A percentile compares a stretch with the other conserved stretches of the same genome.
phyloP scores from a whole-genome alignment of 164 flowering plant species.

The Berberis vulgaris region DNA sequence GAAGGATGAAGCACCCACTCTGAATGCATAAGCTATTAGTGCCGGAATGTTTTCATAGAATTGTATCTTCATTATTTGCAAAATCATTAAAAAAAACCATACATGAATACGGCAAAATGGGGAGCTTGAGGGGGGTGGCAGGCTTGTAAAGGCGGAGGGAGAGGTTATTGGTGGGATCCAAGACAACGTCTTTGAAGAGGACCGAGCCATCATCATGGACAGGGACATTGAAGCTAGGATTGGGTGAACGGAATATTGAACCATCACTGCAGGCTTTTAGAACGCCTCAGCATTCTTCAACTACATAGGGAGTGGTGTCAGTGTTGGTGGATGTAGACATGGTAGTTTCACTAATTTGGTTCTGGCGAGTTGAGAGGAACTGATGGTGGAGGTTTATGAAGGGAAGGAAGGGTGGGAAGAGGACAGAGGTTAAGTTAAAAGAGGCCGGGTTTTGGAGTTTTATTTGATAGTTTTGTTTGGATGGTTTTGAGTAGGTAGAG shows the following conservation, averaged over 20 bases:
- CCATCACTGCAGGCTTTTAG: slow-evolving; percentile 64
- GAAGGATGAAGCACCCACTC: too few relatives aligned
- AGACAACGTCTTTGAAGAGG: slow-evolving; percentile 52
- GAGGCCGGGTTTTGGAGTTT: too few relatives aligned
- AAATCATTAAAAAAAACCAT: too few relatives aligned
- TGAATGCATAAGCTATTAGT: too few relatives aligned
- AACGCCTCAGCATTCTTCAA: slow-evolving; percentile 64
- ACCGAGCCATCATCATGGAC: slow-evolving; percentile 59
- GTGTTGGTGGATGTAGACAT: slow-evolving; percentile 2
- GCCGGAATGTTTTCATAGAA: too few relatives aligned
- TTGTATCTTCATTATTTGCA: too few relatives aligned
- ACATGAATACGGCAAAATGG: too few relatives aligned
- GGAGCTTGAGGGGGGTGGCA: slow-evolving; percentile 35
- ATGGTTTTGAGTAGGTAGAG: too few relatives aligned
- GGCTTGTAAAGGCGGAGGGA: slow-evolving; percentile 68
- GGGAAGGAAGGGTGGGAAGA: too few relatives aligned
- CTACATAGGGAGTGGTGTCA: slow-evolving; percentile 22
- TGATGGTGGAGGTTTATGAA: background rate
- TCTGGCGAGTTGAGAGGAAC: background rate
- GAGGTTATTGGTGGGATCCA: slow-evolving; percentile 32
- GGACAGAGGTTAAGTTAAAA: too few relatives aligned
- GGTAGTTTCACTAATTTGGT: background rate
- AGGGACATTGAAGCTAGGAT: slow-evolving; percentile 47
- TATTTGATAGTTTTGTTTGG: too few relatives aligned
- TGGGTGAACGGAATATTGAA: slow-evolving; percentile 43